Evolutionary conservation across 2,329 filamentous ascomycete species (phyloP).

Genomic region (Penicillium sp.): DNA sequence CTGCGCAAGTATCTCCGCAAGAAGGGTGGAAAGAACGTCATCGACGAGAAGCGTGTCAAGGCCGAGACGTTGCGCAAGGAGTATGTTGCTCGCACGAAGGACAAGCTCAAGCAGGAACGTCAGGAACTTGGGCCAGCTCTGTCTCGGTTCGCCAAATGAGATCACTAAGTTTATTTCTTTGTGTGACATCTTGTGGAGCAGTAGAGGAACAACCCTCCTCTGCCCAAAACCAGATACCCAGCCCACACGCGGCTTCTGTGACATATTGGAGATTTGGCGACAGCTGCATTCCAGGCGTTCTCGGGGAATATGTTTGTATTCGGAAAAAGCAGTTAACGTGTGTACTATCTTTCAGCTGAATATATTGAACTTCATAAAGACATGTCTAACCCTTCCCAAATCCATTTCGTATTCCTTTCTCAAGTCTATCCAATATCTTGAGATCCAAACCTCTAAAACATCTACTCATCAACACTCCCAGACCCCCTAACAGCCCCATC

Average conservation of each 20-base stretch:
- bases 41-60: constrained; percentile 89
- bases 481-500: constrained; percentile 39
- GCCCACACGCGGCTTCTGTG: constrained; percentile 18
- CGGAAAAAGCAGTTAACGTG: constrained; percentile 19
- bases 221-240: constrained; percentile 24
- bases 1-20: constrained; percentile 86
- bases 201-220: neutral
- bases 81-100: constrained; percentile 65
- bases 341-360: constrained; percentile 10
- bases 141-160: constrained; percentile 77
- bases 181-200: constrained; percentile 14
- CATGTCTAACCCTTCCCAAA: neutral
- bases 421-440: neutral
- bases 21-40: constrained; percentile 87
- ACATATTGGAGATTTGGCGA: constrained; percentile 20
- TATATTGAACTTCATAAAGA: constrained; percentile 2
- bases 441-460: neutral
- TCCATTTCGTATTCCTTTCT: neutral
- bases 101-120: constrained; percentile 63
- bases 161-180: constrained; percentile 21
- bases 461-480: constrained; percentile 33
- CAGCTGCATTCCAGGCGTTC: constrained; percentile 28
- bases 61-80: constrained; percentile 77
- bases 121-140: constrained; percentile 82
- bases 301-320: constrained; percentile 21